These are phyloP conservation scores for Fusarium beomiforme DNA, from an alignment of 2,329 filamentous ascomycete species.

Conservation along the genomic window DNA sequence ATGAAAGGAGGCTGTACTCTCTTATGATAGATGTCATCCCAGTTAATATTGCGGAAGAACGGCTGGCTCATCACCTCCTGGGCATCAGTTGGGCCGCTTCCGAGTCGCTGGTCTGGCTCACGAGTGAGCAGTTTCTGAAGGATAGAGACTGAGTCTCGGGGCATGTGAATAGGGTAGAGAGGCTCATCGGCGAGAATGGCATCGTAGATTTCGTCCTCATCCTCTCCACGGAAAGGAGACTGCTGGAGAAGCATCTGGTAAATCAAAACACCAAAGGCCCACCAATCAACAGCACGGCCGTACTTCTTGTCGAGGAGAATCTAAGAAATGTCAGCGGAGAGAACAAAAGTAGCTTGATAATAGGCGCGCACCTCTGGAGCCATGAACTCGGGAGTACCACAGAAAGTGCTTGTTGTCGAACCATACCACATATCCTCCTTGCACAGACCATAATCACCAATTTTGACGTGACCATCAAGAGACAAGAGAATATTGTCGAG, in stretches of 20 bases:
- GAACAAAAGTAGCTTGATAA: background rate
- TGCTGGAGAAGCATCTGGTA: constrained; percentile 99
- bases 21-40: constrained; percentile 99
- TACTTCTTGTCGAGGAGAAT: constrained; percentile 99
- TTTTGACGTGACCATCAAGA: constrained; percentile 97
- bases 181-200: constrained; percentile 97
- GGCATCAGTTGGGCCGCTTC: constrained; percentile 94
- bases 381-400: constrained; percentile 99
- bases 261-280: constrained; percentile 98
- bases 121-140: constrained; percentile 96
- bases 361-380: constrained; percentile 80
- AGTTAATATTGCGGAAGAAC: constrained; percentile 97
- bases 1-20: constrained; percentile 88
- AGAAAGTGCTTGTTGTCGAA: constrained; percentile 96
- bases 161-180: constrained; percentile 98
- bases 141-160: constrained; percentile 95
- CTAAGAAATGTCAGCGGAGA: constrained; percentile 58
- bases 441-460: constrained; percentile 97
- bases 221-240: constrained; percentile 97
- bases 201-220: constrained; percentile 99
- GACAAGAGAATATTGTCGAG: constrained; percentile 92
- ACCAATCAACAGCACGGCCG: constrained; percentile 97
- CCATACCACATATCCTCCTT: constrained; percentile 99
- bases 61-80: constrained; percentile 99
- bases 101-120: constrained; percentile 91